A percentile compares a stretch with the other conserved stretches of the same genome.
Evolutionary conservation across 2,329 filamentous ascomycete species (phyloP).

Genomic region (Phyllosticta citrichinensis): DNA sequence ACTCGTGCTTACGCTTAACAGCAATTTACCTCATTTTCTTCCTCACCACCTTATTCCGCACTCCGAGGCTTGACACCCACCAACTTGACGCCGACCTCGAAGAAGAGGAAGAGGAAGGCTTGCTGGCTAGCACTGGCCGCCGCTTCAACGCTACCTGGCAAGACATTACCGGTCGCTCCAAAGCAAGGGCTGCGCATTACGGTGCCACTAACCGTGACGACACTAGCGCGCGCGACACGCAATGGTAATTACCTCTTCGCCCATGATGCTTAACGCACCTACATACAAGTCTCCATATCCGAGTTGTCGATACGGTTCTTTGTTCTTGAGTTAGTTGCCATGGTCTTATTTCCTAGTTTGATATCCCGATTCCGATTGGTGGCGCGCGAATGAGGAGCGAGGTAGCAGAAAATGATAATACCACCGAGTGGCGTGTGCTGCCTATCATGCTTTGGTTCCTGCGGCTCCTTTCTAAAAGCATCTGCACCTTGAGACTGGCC

Average conservation of each 20-base stretch:
- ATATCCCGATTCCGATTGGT: slow-evolving; percentile 1
- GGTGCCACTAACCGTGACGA: slow-evolving; percentile 10
- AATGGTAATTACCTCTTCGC: background rate
- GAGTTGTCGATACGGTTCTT: background rate
- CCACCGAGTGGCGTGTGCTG: background rate
- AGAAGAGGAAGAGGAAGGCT: slow-evolving; percentile 84
- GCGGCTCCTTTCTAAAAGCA: background rate
- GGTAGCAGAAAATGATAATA: background rate
- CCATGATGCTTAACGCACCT: background rate
- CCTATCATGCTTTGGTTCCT: background rate
- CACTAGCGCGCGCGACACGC: slow-evolving; percentile 3
- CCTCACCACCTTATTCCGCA: slow-evolving; percentile 65
- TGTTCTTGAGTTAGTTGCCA: background rate
- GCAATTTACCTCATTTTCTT: slow-evolving; percentile 72
- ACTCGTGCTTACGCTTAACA: slow-evolving; percentile 9
- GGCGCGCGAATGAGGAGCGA: background rate
- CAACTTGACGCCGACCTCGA: slow-evolving; percentile 83
- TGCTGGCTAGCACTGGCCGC: slow-evolving; percentile 73
- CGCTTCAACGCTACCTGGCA: slow-evolving; percentile 82
- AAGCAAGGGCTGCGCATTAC: slow-evolving; percentile 9
- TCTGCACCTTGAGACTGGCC: background rate
- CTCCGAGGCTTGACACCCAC: slow-evolving; percentile 64
- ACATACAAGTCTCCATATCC: background rate
- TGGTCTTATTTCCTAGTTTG: background rate
- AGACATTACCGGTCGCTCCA: slow-evolving; percentile 60